Evolutionary conservation across 371 early-diverging fungal genomes (phyloP), one percentile per base, ranked within the genome.

Genomic region (Synchytrium microbalum): DNA sequence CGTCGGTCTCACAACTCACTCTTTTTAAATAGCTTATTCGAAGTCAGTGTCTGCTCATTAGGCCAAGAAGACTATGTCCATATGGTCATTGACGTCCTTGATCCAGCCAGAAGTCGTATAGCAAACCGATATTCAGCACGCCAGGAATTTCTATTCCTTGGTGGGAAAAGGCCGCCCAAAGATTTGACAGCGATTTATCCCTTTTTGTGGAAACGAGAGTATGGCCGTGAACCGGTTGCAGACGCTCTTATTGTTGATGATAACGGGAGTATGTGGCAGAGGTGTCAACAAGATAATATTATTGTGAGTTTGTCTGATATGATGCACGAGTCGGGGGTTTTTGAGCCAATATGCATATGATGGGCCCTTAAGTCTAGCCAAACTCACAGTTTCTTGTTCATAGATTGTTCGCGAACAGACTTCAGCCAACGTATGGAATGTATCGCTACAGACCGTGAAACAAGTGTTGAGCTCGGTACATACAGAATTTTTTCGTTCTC

Each of bases 31-130:
- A 61, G 61, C 58, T 61, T 58, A 10, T 90, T 73, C 71, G 89
- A 88, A 57, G 87, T 90, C 13, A 84, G 84, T 10, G 84, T 90
- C 19, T 90, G 91, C 67, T 88, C 89, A 0, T 69, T 90, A 19
- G 91, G 91, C 23, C 89, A 90, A 60, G 87, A 87, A 66, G 71
- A 78, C n/a, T 90, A 90, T 73, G 88, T 90, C 16, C 84, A 86
- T 32, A 82, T 79, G 67, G 89, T 90, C 0, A 80, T 85, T 1
- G 70, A 72, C n/a, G 86, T 84, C 3, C 69, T 90, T 31, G 87
- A 90, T 65, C 87, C 87, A 24, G 69, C 73, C 46, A 76, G 81
- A 26, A 77, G 73, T 1, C 65, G 82, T 27, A 86, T 89, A 59
- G 76, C 82, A 53, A 88, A 88, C 25, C 66, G 75, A 3, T 87